Evolutionary conservation across 495 filamentous ascomycete genomes (phyloP).

Genomic region (Annulohypoxylon moriforme): DNA sequence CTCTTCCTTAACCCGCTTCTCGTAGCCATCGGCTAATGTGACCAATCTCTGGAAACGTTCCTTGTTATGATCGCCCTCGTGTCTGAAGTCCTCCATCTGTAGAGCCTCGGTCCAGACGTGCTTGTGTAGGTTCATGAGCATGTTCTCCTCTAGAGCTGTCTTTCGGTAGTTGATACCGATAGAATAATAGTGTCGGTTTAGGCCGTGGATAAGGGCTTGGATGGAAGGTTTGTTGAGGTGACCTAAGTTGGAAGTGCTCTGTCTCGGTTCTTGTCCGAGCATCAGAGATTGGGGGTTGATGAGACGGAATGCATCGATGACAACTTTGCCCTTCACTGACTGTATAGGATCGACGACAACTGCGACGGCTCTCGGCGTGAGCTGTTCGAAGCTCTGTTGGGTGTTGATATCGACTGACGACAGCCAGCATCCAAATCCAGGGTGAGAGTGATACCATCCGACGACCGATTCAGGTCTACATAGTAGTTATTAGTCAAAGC

Average conservation of each 20-base stretch:
- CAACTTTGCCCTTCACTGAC: constrained; percentile 99
- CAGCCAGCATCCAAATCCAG: constrained; percentile 98
- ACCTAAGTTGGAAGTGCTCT: constrained; percentile 96
- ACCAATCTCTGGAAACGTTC: constrained; percentile 90
- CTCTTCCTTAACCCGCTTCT: constrained; percentile 98
- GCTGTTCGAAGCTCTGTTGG: constrained; percentile 98
- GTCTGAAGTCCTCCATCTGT: constrained; percentile 94
- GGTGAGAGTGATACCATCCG: constrained; percentile 99
- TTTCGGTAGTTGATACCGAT: constrained; percentile 98
- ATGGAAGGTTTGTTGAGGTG: constrained; percentile 99
- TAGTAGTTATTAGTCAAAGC: constrained; percentile 14
- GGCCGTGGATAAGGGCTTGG: constrained; percentile 97
- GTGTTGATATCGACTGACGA: constrained; percentile 99
- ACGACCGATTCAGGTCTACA: constrained; percentile 93
- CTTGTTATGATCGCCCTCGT: constrained; percentile 83
- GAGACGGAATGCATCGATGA: constrained; percentile 98
- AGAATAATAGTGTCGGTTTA: constrained; percentile 99
- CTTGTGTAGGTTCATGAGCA: constrained; percentile 99
- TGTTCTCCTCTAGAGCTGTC: constrained; percentile 97
- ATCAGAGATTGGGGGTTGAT: constrained; percentile 99
- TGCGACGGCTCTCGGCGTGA: constrained; percentile 93
- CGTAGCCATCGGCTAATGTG: constrained; percentile 90
- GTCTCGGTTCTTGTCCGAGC: constrained; percentile 97
- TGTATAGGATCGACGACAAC: constrained; percentile 99
- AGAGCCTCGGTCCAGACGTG: constrained; percentile 98